Percentiles rank a stretch among this genome's conserved stretches.
Evolutionary conservation across 1,139 yeast genomes (phyloP).

Genomic region (Hansenula lynferdii): DNA sequence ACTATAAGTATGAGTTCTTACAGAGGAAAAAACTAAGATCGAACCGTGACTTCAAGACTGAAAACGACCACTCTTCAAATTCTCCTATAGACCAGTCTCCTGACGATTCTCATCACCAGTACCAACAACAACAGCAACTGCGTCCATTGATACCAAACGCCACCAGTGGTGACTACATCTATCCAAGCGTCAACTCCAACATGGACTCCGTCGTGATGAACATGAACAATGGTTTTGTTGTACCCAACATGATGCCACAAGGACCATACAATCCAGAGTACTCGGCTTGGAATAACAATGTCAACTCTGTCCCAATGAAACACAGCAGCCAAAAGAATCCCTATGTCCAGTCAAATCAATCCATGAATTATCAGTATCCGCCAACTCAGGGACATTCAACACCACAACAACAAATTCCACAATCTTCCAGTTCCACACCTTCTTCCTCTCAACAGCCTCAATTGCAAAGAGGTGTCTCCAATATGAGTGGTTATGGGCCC

Average conservation of each 20-base stretch:
- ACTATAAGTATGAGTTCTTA: conserved; percentile 21
- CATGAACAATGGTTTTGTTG: not conserved
- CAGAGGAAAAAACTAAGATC: conserved; percentile 20
- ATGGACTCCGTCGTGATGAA: not conserved
- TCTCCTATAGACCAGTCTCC: not conserved
- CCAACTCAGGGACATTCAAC: conserved; percentile 1
- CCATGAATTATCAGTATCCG: conserved; percentile 2
- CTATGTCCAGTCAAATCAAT: conserved; percentile 1
- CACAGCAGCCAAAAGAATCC: not conserved
- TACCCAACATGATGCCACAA: conserved; percentile 1
- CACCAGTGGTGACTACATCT: not conserved
- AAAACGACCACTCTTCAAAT: conserved; percentile 7
- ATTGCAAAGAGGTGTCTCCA: not conserved
- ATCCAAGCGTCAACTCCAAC: not conserved
- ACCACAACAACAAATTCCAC: not conserved
- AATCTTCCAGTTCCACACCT: not conserved
- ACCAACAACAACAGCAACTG: conserved; percentile 5
- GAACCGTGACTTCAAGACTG: conserved; percentile 14
- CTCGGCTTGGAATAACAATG: not conserved
- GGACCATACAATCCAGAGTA: not conserved
- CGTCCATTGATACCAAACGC: not conserved
- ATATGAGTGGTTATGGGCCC: not conserved
- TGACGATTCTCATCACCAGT: conserved; percentile 2
- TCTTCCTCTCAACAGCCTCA: not conserved
- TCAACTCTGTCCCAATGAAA: conserved; percentile 2